Conservation (phyloP, 768 basidiomycete genomes). For the Grammothele lineata region DNA sequence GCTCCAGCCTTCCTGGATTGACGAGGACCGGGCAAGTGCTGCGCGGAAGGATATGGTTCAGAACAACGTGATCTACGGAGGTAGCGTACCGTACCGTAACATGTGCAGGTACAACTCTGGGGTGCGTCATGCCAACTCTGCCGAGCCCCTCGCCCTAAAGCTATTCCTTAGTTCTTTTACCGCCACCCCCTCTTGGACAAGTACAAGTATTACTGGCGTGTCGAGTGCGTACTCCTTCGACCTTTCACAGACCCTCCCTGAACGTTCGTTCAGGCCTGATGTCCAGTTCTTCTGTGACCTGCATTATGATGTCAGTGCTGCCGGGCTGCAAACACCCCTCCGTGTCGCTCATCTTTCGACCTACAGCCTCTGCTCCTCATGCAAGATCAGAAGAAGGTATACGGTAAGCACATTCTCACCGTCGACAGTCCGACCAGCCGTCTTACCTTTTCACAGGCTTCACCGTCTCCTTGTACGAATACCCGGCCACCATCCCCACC, state of each 20-base stretch:
- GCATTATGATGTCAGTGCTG: constrained; percentile 36
- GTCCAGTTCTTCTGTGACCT: constrained; percentile 59
- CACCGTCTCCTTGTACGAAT: constrained; percentile 73
- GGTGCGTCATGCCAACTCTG: no score
- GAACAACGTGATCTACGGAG: constrained; percentile 56
- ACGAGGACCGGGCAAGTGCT: constrained; percentile 48
- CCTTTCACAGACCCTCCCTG: no score
- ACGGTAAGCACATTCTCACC: constrained; percentile 33
- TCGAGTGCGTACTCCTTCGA: constrained; percentile 33
- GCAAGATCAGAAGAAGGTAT: constrained; percentile 52
- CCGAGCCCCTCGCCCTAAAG: no score
- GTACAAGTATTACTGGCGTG: constrained; percentile 46
- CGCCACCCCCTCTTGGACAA: constrained; percentile 38
- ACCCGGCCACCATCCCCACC: constrained; percentile 67
- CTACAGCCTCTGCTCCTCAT: constrained; percentile 51
- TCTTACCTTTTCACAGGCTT: no score
- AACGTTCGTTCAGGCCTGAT: constrained; percentile 35
- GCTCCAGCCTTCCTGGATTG: constrained; percentile 73
- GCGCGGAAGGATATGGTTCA: constrained; percentile 50
- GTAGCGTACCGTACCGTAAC: constrained; percentile 80
- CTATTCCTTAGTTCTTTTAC: constrained; percentile 59
- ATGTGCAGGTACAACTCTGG: constrained; percentile 97
- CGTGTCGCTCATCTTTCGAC: neutral
- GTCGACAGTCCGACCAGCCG: no score
- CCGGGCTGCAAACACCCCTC: no score